Percentiles rank a stretch among this genome's conserved stretches.
phyloP scores from a whole-genome alignment of 192 early-diverging fungal genomes.

The Mortierella alpina region DNA sequence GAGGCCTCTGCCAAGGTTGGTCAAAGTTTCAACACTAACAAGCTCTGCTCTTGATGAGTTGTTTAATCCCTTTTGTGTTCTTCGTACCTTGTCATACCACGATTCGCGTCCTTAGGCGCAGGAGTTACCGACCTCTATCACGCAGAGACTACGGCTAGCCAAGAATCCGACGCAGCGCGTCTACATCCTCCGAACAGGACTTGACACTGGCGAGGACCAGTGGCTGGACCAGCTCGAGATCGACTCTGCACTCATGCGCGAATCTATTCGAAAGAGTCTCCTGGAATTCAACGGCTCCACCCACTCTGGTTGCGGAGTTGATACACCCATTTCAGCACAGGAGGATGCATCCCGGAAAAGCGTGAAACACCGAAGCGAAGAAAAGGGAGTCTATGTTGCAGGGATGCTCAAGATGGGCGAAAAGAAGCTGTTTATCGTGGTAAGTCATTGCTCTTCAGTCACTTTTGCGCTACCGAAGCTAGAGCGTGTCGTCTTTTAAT shows the following conservation, averaged over 20 bases:
- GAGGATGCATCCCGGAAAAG: constrained; percentile 3
- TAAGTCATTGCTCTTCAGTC: constrained; percentile 17
- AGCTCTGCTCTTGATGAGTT: neutral
- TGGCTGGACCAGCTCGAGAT: constrained; percentile 44
- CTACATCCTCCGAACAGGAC: constrained; percentile 47
- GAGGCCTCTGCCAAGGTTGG: constrained; percentile 54
- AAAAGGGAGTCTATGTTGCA: constrained; percentile 45
- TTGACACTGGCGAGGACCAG: constrained; percentile 44
- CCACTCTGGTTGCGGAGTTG: neutral
- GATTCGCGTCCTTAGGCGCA: constrained; percentile 30
- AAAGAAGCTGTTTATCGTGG: constrained; percentile 56
- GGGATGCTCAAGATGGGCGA: constrained; percentile 58
- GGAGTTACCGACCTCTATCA: constrained; percentile 50
- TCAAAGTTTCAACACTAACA: neutral
- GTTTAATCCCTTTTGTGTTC: neutral
- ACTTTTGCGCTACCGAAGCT: neutral
- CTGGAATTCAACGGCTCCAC: constrained; percentile 4
- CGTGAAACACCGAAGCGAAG: constrained; percentile 23
- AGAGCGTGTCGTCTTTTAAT: neutral
- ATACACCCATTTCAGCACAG: neutral
- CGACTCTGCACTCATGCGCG: constrained; percentile 24
- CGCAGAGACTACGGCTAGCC: constrained; percentile 35
- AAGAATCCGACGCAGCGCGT: constrained; percentile 53
- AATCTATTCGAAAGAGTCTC: constrained; percentile 26
- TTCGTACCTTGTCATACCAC: neutral